Conservation (phyloP, 345 rosid genomes). For the Gossypium mustelinum region DNA sequence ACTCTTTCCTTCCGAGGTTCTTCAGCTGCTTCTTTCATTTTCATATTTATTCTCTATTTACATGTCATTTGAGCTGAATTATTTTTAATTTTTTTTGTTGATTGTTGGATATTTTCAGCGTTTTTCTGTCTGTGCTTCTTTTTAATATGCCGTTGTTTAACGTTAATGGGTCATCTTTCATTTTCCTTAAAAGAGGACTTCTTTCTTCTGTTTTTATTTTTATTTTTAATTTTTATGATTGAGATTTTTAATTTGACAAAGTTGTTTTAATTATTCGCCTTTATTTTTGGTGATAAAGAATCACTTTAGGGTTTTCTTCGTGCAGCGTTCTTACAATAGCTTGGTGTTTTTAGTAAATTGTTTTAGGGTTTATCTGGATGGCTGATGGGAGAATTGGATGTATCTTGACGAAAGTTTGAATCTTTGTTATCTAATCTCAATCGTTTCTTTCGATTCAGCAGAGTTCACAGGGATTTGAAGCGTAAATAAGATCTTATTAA, state of each 20-base stretch:
- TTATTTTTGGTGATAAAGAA: conserved; percentile 13
- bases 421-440: conserved; percentile 16
- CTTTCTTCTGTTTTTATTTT: not conserved
- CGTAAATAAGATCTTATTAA: not conserved
- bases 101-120: not conserved
- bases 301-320: conserved; percentile 6
- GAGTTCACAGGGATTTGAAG: conserved; percentile 1
- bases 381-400: conserved; percentile 12
- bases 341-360: not conserved
- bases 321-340: conserved; percentile 27
- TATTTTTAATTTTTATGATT: conserved; percentile 15
- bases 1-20: conserved; percentile 43
- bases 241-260: conserved; percentile 29
- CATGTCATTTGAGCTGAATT: not conserved
- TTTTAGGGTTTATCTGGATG: not conserved
- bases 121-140: conserved; percentile 13
- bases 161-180: conserved; percentile 27
- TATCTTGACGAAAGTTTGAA: conserved; percentile 17
- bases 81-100: not conserved
- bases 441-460: not conserved
- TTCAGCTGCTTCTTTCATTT: conserved; percentile 19
- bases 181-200: conserved; percentile 22
- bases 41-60: not conserved
- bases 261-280: conserved; percentile 22
- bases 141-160: conserved; percentile 17